These are phyloP conservation scores for Kluyveromyces nonfermentans DNA, from an alignment of 805 yeast species.

Conservation along the genomic window DNA sequence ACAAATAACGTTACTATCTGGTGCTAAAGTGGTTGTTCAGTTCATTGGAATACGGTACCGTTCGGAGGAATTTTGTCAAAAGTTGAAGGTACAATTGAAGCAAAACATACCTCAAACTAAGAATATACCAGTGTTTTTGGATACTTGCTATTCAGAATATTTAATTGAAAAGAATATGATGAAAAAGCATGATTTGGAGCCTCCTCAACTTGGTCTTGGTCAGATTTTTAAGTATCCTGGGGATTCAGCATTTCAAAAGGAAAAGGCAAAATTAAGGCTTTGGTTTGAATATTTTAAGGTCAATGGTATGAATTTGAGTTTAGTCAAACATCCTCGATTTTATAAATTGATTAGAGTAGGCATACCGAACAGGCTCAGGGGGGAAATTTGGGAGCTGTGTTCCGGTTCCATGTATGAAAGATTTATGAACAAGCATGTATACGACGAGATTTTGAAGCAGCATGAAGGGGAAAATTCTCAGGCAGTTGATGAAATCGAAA, in stretches of 20 bases:
- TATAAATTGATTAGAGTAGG: conserved; percentile 83
- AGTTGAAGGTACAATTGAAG: conserved; percentile 50
- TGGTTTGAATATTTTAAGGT: conserved; percentile 88
- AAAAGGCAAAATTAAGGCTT: conserved; percentile 74
- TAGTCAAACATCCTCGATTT: conserved; percentile 66
- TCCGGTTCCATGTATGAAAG: conserved; percentile 79
- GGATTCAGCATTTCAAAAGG: conserved; percentile 63
- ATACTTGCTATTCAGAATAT: conserved; percentile 79
- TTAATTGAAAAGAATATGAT: conserved; percentile 43
- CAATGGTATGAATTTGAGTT: conserved; percentile 76
- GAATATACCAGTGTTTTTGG: conserved; percentile 53
- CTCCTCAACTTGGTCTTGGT: conserved; percentile 84
- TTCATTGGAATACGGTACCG: conserved; percentile 72
- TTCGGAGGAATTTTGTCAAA: conserved; percentile 71
- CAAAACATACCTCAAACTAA: conserved; percentile 55
- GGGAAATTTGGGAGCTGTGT: conserved; percentile 92
- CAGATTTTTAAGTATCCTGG: conserved; percentile 83
- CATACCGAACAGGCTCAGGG: conserved; percentile 86
- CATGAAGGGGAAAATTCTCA: conserved; percentile 58
- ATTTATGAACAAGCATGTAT: conserved; percentile 51
- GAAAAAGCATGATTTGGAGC: conserved; percentile 32
- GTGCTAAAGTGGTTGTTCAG: conserved; percentile 52
- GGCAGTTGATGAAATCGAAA: conserved; percentile 94
- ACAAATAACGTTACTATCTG: conserved; percentile 58
- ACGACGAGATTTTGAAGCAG: conserved; percentile 46